Evolutionary conservation across 2,329 filamentous ascomycete genomes (phyloP), one percentile per base, ranked within the genome.

Genomic region (Aulographum hederae): DNA sequence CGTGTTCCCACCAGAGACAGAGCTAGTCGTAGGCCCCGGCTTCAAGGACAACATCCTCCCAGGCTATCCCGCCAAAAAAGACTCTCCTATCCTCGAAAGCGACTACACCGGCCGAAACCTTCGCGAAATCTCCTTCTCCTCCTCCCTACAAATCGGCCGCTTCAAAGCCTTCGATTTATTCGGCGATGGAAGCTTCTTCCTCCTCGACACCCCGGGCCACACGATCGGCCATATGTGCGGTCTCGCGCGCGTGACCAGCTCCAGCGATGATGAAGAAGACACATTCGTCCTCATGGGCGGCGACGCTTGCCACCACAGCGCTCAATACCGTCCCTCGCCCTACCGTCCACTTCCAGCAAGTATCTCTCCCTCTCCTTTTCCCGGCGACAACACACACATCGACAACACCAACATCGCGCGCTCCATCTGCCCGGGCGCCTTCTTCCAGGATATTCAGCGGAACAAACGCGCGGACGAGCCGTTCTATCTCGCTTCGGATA

Each of bases 181-280:
- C 34, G 57, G 58, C 3, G 67, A 72, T 41, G 66, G 65, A 1
- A 58, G 51, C 15, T 66, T 73, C 38, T 69, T 68, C 41, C 50
- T 71, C 2, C 51, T 71, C 18, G 51, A 65, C 38, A 56, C 58
- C 3, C 64, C 65, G 0, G 67, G 67, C 2, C 35, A 37, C 26
- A 13, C 31, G 3, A 20, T 37, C n/a, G 35, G 35, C 6, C 35
- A 37, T 36, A 14, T 37, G 6, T 37, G 23, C 23, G 35, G 28
- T 11, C 35, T 37, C n/a, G 35, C 35, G 4, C 19, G 35, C 12
- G 32, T 30, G n/a, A 37, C 35, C 13, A 16, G 10, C 29, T 16
- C 6, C 6, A n/a, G n/a, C n/a, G 34, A 37, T 16, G 21, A 21
- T 2, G 21, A 25, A 10, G 8, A 8, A 14, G 12, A 28, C 11